phyloP scores from a whole-genome alignment of 140 eudicot species.

The Anethum foeniculum region DNA sequence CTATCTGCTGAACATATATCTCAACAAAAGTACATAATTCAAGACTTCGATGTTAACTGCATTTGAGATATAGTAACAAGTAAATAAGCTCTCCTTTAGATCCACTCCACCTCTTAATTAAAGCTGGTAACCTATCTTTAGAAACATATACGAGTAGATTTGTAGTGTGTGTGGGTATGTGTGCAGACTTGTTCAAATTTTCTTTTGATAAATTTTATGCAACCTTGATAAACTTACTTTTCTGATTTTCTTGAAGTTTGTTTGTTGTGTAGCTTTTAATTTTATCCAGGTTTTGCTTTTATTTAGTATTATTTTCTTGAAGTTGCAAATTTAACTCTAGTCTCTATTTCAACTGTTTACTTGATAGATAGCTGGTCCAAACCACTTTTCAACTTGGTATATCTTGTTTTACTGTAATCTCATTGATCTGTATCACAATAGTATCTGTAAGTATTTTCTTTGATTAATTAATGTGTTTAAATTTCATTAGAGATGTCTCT shows the following conservation, averaged over 20 bases:
- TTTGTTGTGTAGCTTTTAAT: background rate
- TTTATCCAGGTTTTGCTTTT: background rate
- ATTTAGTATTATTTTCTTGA: background rate
- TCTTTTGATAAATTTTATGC: slow-evolving; percentile 5
- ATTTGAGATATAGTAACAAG: background rate
- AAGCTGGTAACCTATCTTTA: no score
- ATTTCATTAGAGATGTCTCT: background rate
- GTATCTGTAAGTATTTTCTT: background rate
- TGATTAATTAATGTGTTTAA: background rate
- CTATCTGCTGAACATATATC: no score
- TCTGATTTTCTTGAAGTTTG: background rate
- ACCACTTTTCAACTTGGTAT: slow-evolving; percentile 2
- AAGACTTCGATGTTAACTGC: background rate
- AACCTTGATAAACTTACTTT: background rate
- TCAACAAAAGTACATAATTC: background rate
- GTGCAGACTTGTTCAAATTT: background rate
- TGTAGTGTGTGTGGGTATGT: slow-evolving; percentile 11
- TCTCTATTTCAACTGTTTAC: background rate
- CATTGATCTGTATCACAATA: background rate
- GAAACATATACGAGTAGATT: no score
- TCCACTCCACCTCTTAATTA: no score
- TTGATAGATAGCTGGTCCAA: background rate
- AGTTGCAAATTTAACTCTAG: background rate
- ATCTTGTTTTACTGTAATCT: background rate
- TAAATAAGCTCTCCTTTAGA: no score